Evolutionary conservation across 495 filamentous ascomycete species (phyloP).

Genomic region (Penicillium nucicola): DNA sequence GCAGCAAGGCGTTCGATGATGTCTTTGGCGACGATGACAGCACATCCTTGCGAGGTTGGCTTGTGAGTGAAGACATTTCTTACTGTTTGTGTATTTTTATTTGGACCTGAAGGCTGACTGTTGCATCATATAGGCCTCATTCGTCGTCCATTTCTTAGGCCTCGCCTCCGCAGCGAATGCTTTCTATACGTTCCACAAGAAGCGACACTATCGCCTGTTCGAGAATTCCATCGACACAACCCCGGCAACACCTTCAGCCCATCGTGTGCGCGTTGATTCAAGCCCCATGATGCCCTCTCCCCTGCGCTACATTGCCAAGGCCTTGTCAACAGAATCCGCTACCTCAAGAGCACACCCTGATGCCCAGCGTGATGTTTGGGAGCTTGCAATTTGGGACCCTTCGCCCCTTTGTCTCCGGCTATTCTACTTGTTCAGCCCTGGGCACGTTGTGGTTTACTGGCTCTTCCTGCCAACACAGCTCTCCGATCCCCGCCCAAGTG

Average conservation of each 20-base stretch:
- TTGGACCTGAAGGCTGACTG: constrained; percentile 1
- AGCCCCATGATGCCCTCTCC: constrained; percentile 77
- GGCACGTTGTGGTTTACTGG: constrained; percentile 84
- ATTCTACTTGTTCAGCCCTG: constrained; percentile 90
- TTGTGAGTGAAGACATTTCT: constrained; percentile 57
- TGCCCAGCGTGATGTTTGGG: constrained; percentile 87
- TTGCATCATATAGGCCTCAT: constrained; percentile 51
- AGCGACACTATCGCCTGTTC: constrained; percentile 87
- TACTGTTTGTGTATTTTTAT: background rate
- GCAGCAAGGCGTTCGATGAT: constrained; percentile 58
- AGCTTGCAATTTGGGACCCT: constrained; percentile 91
- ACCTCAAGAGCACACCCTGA: constrained; percentile 82
- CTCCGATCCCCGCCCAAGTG: constrained; percentile 74
- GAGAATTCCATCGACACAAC: constrained; percentile 72
- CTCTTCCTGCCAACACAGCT: constrained; percentile 76
- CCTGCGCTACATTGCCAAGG: constrained; percentile 67
- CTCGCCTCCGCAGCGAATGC: constrained; percentile 68
- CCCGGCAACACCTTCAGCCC: constrained; percentile 81
- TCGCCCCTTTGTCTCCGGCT: constrained; percentile 75
- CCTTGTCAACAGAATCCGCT: constrained; percentile 58
- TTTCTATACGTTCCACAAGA: constrained; percentile 76
- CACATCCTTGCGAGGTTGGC: constrained; percentile 66
- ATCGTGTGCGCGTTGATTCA: constrained; percentile 85
- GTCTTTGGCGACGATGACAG: constrained; percentile 75
- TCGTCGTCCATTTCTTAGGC: constrained; percentile 64